These are phyloP conservation scores for Potentilla sterilis DNA, from an alignment of 306 rosid species.

Conservation along the genomic window DNA sequence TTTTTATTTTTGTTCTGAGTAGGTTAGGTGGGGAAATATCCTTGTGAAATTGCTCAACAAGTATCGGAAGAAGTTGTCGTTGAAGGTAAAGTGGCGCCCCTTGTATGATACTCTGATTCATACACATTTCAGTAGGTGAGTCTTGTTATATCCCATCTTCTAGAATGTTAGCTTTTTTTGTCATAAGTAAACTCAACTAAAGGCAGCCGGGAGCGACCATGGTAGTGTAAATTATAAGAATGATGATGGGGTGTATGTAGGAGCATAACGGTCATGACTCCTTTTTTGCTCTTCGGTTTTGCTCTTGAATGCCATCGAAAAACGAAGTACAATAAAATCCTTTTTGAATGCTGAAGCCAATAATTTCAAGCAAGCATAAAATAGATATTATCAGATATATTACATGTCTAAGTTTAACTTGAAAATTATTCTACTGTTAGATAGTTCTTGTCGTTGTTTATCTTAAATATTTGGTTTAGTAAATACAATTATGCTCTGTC, in stretches of 20 bases:
- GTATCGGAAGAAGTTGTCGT: slow-evolving; percentile 71
- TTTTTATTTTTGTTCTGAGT: slow-evolving; percentile 39
- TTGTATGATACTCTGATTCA: slow-evolving; percentile 73
- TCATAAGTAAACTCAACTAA: background rate
- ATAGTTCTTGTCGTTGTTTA: slow-evolving; percentile 16
- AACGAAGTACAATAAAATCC: background rate
- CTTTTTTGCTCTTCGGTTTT: background rate
- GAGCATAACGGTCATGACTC: background rate
- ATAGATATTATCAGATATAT: background rate
- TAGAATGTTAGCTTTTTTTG: slow-evolving; percentile 2
- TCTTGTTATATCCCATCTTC: slow-evolving; percentile 13
- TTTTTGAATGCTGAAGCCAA: background rate
- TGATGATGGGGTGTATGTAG: background rate
- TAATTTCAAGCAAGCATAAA: background rate
- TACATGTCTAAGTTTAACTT: background rate
- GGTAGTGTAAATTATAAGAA: background rate
- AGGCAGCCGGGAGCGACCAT: no score
- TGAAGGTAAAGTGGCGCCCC: slow-evolving; percentile 79
- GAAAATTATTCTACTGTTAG: background rate
- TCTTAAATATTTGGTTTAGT: slow-evolving; percentile 11
- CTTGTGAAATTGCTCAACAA: slow-evolving; percentile 77
- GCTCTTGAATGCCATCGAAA: background rate
- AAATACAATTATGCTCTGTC: background rate
- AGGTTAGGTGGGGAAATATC: slow-evolving; percentile 99
- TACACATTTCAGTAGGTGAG: slow-evolving; percentile 93